Evolutionary conservation across 2,329 filamentous ascomycete genomes (phyloP).

Genomic region (Verticillium longisporum): DNA sequence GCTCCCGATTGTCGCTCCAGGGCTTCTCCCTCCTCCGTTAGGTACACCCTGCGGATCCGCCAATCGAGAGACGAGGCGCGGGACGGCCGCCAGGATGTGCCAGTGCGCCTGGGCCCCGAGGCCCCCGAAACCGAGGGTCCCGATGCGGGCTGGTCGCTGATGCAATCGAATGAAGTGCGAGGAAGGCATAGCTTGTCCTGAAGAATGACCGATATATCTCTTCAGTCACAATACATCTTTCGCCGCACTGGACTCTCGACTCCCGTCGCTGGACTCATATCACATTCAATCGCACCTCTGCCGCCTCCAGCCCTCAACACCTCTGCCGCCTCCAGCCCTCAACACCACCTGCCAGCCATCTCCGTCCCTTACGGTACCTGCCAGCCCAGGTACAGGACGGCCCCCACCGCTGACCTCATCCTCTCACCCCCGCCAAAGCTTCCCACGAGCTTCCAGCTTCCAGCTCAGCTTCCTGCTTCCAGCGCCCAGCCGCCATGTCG

Average conservation of each 20-base stretch:
- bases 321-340: too few species aligned
- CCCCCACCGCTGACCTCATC: not conserved
- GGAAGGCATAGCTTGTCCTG: too few species aligned
- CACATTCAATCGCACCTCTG: too few species aligned
- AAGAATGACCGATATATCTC: too few species aligned
- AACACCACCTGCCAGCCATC: not conserved
- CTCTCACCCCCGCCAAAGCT: not conserved
- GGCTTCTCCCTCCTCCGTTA: not conserved
- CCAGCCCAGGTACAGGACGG: too few species aligned
- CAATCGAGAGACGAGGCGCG: not conserved
- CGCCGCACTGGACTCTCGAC: too few species aligned
- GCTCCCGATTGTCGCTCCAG: not conserved
- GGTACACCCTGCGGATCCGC: not conserved
- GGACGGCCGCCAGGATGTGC: not conserved
- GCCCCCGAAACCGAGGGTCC: not conserved
- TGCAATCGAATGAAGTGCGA: not conserved
- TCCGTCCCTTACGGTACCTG: not conserved
- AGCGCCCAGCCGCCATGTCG: conserved; percentile 7
- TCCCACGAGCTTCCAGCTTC: too few species aligned
- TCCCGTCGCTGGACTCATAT: too few species aligned
- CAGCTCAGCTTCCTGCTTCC: not conserved
- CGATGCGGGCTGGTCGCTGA: not conserved
- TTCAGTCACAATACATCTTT: too few species aligned
- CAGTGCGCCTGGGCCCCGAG: not conserved
- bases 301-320: too few species aligned